Evolutionary conservation across 148 eudicot species (phyloP).

Genomic region (Chenopodium quinoa): DNA sequence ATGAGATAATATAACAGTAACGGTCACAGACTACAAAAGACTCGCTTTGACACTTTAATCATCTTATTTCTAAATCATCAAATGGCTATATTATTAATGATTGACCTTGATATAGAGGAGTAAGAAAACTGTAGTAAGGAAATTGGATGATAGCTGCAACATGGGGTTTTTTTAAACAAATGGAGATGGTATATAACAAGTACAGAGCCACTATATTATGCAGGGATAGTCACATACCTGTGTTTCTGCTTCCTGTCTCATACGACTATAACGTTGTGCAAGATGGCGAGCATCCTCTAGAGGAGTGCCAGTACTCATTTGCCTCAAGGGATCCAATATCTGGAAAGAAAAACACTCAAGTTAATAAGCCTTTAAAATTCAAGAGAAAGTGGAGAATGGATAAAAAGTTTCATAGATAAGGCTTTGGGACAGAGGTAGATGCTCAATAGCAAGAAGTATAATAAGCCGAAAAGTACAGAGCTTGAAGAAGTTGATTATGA

Average conservation of each 20-base stretch:
- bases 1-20: slow-evolving; percentile 16
- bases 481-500: background rate
- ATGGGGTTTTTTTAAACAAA: background rate
- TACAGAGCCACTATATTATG: background rate
- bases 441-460: background rate
- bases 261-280: slow-evolving; percentile 92
- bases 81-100: background rate
- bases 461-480: background rate
- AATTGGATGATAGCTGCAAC: background rate
- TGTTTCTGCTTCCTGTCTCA: slow-evolving; percentile 98
- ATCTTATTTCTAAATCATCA: background rate
- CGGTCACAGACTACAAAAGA: background rate
- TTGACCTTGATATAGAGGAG: background rate
- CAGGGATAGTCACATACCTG: slow-evolving; percentile 54
- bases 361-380: background rate
- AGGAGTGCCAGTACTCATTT: slow-evolving; percentile 75
- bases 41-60: background rate
- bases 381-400: background rate
- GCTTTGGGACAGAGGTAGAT: background rate
- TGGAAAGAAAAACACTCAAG: slow-evolving; percentile 25
- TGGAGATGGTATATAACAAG: background rate
- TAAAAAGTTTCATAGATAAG: background rate
- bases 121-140: background rate
- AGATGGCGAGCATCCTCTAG: slow-evolving; percentile 99
- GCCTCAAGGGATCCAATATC: slow-evolving; percentile 93